Percentiles rank a stretch among this genome's conserved stretches.
These are phyloP conservation scores for Penicillium steckii DNA, from an alignment of 495 filamentous ascomycete genomes.

Conservation along the genomic window DNA sequence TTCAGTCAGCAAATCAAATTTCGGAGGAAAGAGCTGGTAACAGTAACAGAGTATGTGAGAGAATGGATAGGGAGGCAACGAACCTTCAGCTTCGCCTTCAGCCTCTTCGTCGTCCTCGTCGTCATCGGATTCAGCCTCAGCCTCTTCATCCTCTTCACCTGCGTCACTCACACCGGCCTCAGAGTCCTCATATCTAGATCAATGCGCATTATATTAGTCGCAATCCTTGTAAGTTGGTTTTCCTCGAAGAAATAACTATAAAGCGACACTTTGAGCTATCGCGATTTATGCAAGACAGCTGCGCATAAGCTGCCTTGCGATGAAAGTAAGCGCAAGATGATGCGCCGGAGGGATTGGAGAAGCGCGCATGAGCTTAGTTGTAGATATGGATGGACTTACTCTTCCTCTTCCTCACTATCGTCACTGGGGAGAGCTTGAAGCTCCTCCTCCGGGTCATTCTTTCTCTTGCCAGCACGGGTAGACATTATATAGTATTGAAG, in stretches of 20 bases:
- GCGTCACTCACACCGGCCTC: slow-evolving; percentile 44
- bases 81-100: slow-evolving; percentile 32
- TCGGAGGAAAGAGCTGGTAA: not conserved
- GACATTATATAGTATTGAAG: slow-evolving; percentile 43
- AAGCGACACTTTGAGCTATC: not conserved
- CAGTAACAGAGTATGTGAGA: not conserved
- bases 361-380: not conserved
- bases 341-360: not conserved
- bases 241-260: not conserved
- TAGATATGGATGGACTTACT: slow-evolving; percentile 44
- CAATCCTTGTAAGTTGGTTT: not conserved
- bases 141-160: slow-evolving; percentile 35
- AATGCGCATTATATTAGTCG: slow-evolving; percentile 14
- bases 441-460: slow-evolving; percentile 61
- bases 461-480: slow-evolving; percentile 67
- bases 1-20: slow-evolving; percentile 6
- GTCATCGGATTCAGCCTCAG: slow-evolving; percentile 18
- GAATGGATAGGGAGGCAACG: not conserved
- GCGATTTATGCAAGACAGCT: slow-evolving; percentile 6
- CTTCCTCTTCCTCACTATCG: slow-evolving; percentile 62
- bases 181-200: slow-evolving; percentile 51
- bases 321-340: not conserved
- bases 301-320: not conserved
- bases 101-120: slow-evolving; percentile 27
- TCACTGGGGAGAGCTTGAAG: slow-evolving; percentile 61